Base-by-base conservation (phyloP, 805 yeast genomes). In the Saccharomycopsis microspora region DNA sequence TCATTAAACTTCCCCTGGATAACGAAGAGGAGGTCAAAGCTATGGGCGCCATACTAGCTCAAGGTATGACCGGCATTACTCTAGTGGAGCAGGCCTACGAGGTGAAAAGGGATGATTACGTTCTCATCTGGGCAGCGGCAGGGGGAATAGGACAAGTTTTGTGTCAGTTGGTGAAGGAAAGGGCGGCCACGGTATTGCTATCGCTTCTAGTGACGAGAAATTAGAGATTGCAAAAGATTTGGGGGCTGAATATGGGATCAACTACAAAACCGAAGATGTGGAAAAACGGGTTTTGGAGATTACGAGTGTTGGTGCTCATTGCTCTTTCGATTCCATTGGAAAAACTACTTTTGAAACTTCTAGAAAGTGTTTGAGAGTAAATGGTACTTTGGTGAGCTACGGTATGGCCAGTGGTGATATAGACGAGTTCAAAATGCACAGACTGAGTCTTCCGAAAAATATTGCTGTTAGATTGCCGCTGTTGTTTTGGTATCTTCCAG, bases 351-450 rank as follows among this genome's bases (percentile, higher is more conserved):
- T 75, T 55, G 82, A 82, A 41, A 65, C 69, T 5, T 79, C 95
- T 0, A 55, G 85, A 19, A 74, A 70, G 28, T 65, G 77, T 0
- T 57, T 86, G 32, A 83, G 77, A 6, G 69, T 80, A 58, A 82
- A 78, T 60, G 97, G 97, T 31, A 71, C 85, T 1, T 65, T 85
- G 49, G 79, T 86, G 32, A 73, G 84, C 32, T 87, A 68, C 58
- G 97, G 97, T 51, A 87, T 87, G 58, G 82, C 96, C 5, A 81
- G 89, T 4, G 97, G 97, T 11, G 67, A 78, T 1, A 86, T 87
- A 32, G 80, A 85, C 0, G 90, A 94, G 9, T 56, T 86, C n/a
- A 32, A 65, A 1, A 58, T 85, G 39, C 56, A 53, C 34, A 27
- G 33, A 41, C n/a, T 19, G 19, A 62, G 69, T 42, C 67, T 88